Base-by-base conservation (phyloP, 2,329 filamentous ascomycete genomes). In the Chrysoporthe cubensis region DNA sequence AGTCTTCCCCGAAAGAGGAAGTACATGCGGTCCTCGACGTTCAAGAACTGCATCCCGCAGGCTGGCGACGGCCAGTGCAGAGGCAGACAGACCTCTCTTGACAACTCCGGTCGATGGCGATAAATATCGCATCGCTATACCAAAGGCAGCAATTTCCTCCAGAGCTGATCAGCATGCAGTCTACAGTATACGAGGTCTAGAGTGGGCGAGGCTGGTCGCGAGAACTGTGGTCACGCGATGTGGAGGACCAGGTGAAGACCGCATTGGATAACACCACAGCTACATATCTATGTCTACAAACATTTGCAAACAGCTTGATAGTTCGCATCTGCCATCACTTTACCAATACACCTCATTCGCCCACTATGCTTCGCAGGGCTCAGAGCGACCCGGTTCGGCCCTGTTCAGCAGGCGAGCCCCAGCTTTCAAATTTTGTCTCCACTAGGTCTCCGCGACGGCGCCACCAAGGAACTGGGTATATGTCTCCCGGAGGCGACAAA, bases 281-380 rank as follows among this genome's bases (percentile, higher is more conserved):
- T 14, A 21, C 34, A 6, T 62, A 65, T 66, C 64, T 66, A 66
- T 69, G 67, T 62, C 62, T 66, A 69, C 64, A 69, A 59, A 56
- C 57, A 46, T 66, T 69, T 69, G 67, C 67, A 69, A 69, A 69
- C 62, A 21, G 44, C 44, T 63, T 48, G 58, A 69, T 58, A 69
- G 62, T 61, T 61, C 62, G 21, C 40, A 46, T 43, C 56, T 62
- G 46, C 58, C n/a, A 65, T 68, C 62, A 69, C 64, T 52, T 52
- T 65, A n/a, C 18, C 64, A 59, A 66, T 63, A 59, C 44, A 32
- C 21, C 67, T 65, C 67, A 66, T 62, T 66, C 58, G 64, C 8
- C 44, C 34, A 21, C 42, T 43, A 26, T 42, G 37, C 40, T 34
- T 34, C 32, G 54, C 54, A 37, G 34, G 34, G 18, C 54, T 57